These are phyloP conservation scores for Podila minutissima DNA, from an alignment of 192 early-diverging fungal genomes.

Conservation along the genomic window DNA sequence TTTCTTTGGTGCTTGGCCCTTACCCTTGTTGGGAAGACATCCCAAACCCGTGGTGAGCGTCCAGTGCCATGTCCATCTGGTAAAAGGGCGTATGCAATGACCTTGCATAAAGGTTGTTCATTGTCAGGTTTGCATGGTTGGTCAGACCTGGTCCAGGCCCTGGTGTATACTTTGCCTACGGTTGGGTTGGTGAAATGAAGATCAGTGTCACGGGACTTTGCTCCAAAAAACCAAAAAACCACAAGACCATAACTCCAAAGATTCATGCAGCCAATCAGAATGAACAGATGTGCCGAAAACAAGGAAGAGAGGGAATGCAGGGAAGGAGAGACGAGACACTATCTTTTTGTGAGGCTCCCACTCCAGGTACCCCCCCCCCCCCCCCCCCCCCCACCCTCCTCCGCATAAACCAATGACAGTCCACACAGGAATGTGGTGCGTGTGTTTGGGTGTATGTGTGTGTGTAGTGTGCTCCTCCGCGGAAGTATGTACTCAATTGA, in stretches of 20 bases:
- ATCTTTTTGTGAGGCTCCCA: too few relatives aligned
- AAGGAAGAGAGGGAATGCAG: too few relatives aligned
- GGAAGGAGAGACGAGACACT: too few relatives aligned
- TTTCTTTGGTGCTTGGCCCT: constrained; percentile 6
- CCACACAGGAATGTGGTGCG: too few relatives aligned
- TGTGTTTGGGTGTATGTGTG: too few relatives aligned
- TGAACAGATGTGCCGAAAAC: not conserved
- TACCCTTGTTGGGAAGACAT: not conserved
- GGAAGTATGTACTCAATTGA: too few relatives aligned
- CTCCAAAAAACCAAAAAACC: constrained; percentile 42
- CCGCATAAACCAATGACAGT: too few relatives aligned
- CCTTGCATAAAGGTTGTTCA: constrained; percentile 41
- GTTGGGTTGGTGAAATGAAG: not conserved
- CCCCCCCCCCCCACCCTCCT: too few relatives aligned
- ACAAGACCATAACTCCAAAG: constrained; percentile 18
- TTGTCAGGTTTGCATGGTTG: constrained; percentile 15
- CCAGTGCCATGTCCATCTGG: constrained; percentile 29
- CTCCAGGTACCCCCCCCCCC: too few relatives aligned
- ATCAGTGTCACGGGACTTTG: not conserved
- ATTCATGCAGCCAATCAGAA: not conserved
- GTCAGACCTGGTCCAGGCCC: constrained; percentile 11
- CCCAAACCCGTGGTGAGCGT: constrained; percentile 13
- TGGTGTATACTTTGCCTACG: constrained; percentile 7
- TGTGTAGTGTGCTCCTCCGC: too few relatives aligned
- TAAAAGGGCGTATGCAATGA: constrained; percentile 49